Base-by-base conservation (phyloP, 1,284 basidiomycete species). In the Microbotryomycetes sp. region DNA sequence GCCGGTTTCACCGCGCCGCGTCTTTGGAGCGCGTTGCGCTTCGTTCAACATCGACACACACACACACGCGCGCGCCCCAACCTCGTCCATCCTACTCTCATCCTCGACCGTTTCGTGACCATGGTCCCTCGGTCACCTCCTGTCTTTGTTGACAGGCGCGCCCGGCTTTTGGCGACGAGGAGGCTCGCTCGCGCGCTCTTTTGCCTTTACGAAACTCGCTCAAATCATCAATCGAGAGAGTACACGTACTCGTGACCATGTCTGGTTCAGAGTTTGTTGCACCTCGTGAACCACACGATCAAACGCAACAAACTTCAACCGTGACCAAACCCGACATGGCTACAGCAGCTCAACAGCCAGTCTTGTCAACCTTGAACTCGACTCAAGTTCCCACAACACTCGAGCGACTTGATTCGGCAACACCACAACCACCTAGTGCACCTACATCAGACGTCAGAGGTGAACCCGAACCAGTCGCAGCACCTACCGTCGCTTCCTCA, bases 161-260 rank as follows among this genome's bases (percentile, higher is more conserved):
- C n/a, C n/a, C n/a, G n/a, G n/a, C n/a, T n/a, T n/a, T n/a, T n/a
- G n/a, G n/a, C n/a, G n/a, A n/a, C n/a, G n/a, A n/a, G 31, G 54
- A 9, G 36, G 12, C 36, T 9, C 36, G 36, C 36, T 19, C 19
- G 23, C 51, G 51, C n/a, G n/a, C n/a, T 30, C 51, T 53, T 30
- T 53, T 53, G 51, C 19, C 51, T 32, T 53, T 31, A n/a, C 30
- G 36, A 53, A 53, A 26, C 26, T 53, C 51, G 26, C 51, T 30
- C 26, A 23, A 28, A 22, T n/a, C 5, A 29, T n/a, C 16, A 42
- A 42, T 12, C 36, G 36, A 9, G 36, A 42, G 36, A 9, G 9
- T 9, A 42, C 36, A 42, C 36, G 36, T n/a, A n/a, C n/a, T n/a
- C n/a, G n/a, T n/a, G n/a, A n/a, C 36, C 36, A 42, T 42, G 36